Evolutionary conservation across 305 asterid species (phyloP), one percentile per base, ranked within the genome.

Genomic region (Lippia alba): DNA sequence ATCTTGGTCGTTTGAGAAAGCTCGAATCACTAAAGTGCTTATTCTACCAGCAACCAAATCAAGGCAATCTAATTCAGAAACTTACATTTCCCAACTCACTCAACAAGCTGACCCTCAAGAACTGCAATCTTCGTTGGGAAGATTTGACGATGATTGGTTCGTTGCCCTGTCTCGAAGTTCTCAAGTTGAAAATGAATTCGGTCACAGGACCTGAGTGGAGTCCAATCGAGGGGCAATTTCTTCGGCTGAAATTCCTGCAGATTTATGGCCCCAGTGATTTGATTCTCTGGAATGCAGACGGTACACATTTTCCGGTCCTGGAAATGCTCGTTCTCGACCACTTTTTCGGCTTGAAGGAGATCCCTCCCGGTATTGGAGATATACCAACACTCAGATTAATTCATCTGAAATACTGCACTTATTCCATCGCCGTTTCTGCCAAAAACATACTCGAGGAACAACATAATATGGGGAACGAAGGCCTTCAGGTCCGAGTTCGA

Each of bases 301-400:
- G 2, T 1, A 36, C 44, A 14, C 70, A 71, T 54, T 76, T 76
- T 12, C 81, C 74, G n/a, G n/a, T 64, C 16, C 49, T 76, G 50
- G 77, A 67, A 54, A 15, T 11, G 2, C 77, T 76, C 33, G 6
- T 8, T 55, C 54, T 71, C 11, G 0, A 12, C 9, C 0, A 6
- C 2, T 10, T 60, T 10, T 12, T 8, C 3, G 7, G 3, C 19
- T 44, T 71, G 80, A 10, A 16, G 32, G 74, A 66, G 50, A 71
- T 70, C 56, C 76, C 73, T 44, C 17, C 8, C 6, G 69, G 46
- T 18, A 50, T 76, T 3, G 76, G 70, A 40, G 73, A 71, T 1
- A 66, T 51, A 12, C 55, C 69, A n/a, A 76, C 80, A 20, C 80
- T 76, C 39, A 20, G 34, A n/a, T 10, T 19, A 5, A 62, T 75